Evolutionary conservation across 352 stramenopile species (phyloP).

Genomic region (Phytophthora citricola): DNA sequence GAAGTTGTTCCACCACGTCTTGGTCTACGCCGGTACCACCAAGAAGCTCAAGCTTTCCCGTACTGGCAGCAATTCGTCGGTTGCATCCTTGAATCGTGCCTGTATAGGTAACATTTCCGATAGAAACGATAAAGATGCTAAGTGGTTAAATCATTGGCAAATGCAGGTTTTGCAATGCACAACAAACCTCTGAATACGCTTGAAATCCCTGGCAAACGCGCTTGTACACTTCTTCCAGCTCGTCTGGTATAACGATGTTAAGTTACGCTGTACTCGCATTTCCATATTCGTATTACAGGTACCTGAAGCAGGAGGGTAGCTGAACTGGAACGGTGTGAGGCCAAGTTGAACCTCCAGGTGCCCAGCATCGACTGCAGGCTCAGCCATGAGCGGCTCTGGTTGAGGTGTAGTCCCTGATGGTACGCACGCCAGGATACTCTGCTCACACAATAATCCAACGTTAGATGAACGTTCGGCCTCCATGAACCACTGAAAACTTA

Average conservation of each 20-base stretch:
- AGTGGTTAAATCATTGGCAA: background rate
- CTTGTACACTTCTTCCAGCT: conserved; percentile 55
- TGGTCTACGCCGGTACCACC: conserved; percentile 76
- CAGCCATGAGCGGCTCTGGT: conserved; percentile 24
- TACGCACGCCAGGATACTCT: conserved; percentile 72
- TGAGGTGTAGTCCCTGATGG: conserved; percentile 32
- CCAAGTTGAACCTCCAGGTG: conserved; percentile 51
- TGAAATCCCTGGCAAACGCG: conserved; percentile 72
- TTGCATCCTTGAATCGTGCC: conserved; percentile 65
- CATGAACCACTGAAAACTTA: conserved; percentile 29
- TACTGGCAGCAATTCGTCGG: conserved; percentile 58
- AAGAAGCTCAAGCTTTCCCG: conserved; percentile 73
- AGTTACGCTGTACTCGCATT: background rate
- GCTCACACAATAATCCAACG: conserved; percentile 8
- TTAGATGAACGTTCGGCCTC: conserved; percentile 5
- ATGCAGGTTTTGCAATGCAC: background rate
- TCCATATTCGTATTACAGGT: background rate
- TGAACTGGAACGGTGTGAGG: conserved; percentile 64
- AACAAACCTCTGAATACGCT: conserved; percentile 69
- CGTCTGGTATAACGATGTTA: conserved; percentile 24
- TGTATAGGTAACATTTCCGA: conserved; percentile 13
- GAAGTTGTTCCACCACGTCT: conserved; percentile 76
- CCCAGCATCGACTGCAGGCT: conserved; percentile 45
- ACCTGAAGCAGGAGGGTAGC: conserved; percentile 47
- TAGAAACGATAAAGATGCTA: background rate